A percentile compares a stretch with the other conserved stretches of the same genome.
Conservation (phyloP, 2,329 filamentous ascomycete genomes). For the Clarireedia sp. region DNA sequence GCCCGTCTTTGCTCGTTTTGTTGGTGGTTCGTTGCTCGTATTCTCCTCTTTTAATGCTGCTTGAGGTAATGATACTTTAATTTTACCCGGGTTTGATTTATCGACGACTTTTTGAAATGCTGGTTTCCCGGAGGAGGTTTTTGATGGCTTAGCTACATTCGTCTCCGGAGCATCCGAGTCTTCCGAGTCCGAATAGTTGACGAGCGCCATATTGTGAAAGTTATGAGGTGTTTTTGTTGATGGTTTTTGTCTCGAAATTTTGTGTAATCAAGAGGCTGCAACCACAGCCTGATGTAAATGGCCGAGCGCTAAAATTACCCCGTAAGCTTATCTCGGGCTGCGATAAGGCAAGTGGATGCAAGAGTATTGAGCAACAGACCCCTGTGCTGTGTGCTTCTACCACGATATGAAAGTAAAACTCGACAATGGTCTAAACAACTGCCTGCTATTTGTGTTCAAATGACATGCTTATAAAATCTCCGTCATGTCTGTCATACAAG, state of each 20-base stretch:
- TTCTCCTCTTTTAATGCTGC: slow-evolving; percentile 32
- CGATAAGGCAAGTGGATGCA: neutral
- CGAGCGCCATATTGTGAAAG: slow-evolving; percentile 47
- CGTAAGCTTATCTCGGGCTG: slow-evolving; percentile 1
- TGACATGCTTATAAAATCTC: neutral
- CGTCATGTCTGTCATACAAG: slow-evolving; percentile 32
- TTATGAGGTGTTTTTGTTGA: neutral
- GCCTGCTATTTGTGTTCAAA: neutral
- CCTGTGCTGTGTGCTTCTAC: neutral
- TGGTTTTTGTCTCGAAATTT: neutral
- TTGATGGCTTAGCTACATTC: slow-evolving; percentile 28
- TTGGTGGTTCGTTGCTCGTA: slow-evolving; percentile 48
- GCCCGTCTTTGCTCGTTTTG: slow-evolving; percentile 61
- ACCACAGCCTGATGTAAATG: neutral
- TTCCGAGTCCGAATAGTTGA: slow-evolving; percentile 64
- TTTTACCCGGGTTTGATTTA: slow-evolving; percentile 72
- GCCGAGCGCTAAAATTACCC: neutral
- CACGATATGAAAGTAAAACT: neutral
- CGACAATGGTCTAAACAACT: neutral
- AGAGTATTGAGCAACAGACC: neutral
- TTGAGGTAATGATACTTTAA: slow-evolving; percentile 68
- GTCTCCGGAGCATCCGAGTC: slow-evolving; percentile 44
- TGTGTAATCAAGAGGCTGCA: neutral
- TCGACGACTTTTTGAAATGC: slow-evolving; percentile 75
- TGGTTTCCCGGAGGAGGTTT: slow-evolving; percentile 40